Base-by-base conservation (phyloP, 345 rosid genomes). In the Salix udensis region DNA sequence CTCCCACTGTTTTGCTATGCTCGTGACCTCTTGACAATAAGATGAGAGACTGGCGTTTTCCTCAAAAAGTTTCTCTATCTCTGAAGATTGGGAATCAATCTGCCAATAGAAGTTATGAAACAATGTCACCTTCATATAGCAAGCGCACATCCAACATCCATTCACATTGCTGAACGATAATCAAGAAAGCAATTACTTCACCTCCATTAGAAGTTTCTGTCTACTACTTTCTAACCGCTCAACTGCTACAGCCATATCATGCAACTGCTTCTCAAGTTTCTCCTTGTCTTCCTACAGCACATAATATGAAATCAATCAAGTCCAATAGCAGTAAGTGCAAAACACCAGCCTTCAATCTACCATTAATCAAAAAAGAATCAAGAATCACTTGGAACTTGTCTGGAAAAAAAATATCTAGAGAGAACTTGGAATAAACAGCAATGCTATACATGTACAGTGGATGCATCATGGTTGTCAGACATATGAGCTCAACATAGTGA, bases 131-230 rank as follows among this genome's bases (percentile, higher is more conserved):
- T 68, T 76, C 18, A 77, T 60, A 79, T 39, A 37, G 26, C 24
- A 62, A 80, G 72, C 24, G 58, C 23, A 64, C 30, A 42, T 66
- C 44, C 55, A 58, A 71, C 6, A 53, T 39, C 79, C 44, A 77
- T 70, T 67, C 31, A n/a, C 30, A 53, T 40, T 13, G 61, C 24
- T 72, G 48, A 64, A 76, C 26, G 58, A 76, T 18, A 78, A 71
- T 39, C 62, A 76, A 53, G 40, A 36, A 74, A 76, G 69, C 76
- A 76, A 53, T 53, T 69, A 55, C 60, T 31, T 42, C 61, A 91
- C 98, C 97, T 96, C 99, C 88, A 84, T 81, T 31, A 96, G 89
- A 89, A 96, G 98, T 85, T 93, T 96, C 85, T 96, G 98, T 77
- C 98, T 87, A 75, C 99, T 91, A 85, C 78, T 90, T 85, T 96